Percentiles rank a stretch among this genome's conserved stretches.
Evolutionary conservation across 257 asterid species (phyloP).

Genomic region (Handroanthus guayacan): DNA sequence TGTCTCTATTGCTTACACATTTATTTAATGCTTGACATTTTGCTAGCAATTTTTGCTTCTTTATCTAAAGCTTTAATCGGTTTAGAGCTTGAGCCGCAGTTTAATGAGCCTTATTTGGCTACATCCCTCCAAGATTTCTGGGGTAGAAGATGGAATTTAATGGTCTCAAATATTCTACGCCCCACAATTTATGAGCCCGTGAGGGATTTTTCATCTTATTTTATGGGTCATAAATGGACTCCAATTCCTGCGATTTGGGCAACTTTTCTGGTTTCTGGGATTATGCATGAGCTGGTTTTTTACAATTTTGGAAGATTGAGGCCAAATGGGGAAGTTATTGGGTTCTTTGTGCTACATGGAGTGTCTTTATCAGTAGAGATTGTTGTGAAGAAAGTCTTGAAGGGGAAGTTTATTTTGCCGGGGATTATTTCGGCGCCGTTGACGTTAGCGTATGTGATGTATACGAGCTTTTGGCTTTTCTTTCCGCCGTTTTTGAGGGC

Average conservation of each 20-base stretch:
- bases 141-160: constrained; percentile 71
- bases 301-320: constrained; percentile 51
- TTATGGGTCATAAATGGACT: constrained; percentile 35
- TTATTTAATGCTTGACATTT: constrained; percentile 48
- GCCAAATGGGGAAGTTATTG: constrained; percentile 53
- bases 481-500: constrained; percentile 60
- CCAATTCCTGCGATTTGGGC: constrained; percentile 40
- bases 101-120: constrained; percentile 55
- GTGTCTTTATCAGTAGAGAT: constrained; percentile 44
- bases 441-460: constrained; percentile 48
- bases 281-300: constrained; percentile 71
- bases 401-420: constrained; percentile 31
- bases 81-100: constrained; percentile 56
- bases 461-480: constrained; percentile 58
- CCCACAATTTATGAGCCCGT: constrained; percentile 50
- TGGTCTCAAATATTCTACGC: constrained; percentile 52
- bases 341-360: constrained; percentile 59
- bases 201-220: neutral
- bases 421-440: constrained; percentile 45
- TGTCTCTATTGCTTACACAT: constrained; percentile 51
- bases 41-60: constrained; percentile 41
- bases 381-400: constrained; percentile 38
- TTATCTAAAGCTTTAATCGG: constrained; percentile 21
- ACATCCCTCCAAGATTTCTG: constrained; percentile 72
- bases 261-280: constrained; percentile 62